A percentile compares a stretch with the other conserved stretches of the same genome.
phyloP scores from a whole-genome alignment of 345 rosid genomes.

The Kernera saxatilis region DNA sequence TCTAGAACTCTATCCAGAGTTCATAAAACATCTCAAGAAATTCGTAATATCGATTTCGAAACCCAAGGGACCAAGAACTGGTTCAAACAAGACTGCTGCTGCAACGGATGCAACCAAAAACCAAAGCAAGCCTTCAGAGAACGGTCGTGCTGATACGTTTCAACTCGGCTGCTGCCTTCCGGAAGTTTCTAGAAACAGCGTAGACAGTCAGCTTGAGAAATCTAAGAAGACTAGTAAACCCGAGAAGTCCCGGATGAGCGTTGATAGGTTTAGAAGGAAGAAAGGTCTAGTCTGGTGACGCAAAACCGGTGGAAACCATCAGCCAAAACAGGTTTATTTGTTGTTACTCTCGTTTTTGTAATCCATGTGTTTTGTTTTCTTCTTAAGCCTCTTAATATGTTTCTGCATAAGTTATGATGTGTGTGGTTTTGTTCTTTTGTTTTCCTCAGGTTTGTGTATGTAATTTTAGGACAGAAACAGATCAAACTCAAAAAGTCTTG shows the following conservation, averaged over 20 bases:
- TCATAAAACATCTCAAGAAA: slow-evolving; percentile 82
- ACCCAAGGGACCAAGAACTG: slow-evolving; percentile 42
- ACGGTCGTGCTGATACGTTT: slow-evolving; percentile 59
- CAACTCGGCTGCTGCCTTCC: slow-evolving; percentile 61
- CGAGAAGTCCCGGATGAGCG: slow-evolving; percentile 92
- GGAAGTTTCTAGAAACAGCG: slow-evolving; percentile 85
- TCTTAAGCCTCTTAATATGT: not conserved
- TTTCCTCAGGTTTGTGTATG: slow-evolving; percentile 12
- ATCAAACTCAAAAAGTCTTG: slow-evolving; percentile 10
- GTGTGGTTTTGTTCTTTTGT: not conserved
- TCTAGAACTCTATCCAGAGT: slow-evolving; percentile 89
- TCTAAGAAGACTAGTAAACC: slow-evolving; percentile 79
- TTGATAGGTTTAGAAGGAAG: slow-evolving; percentile 81
- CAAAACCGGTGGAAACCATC: not conserved
- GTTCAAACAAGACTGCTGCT: slow-evolving; percentile 35
- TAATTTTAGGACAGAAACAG: slow-evolving; percentile 22
- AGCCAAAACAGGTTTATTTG: slow-evolving; percentile 2
- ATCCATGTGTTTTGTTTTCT: slow-evolving; percentile 5
- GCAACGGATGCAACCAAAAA: slow-evolving; percentile 34
- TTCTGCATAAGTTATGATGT: slow-evolving; percentile 13
- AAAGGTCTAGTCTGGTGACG: slow-evolving; percentile 73
- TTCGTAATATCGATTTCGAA: slow-evolving; percentile 61
- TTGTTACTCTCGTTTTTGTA: slow-evolving; percentile 6
- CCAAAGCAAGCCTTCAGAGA: slow-evolving; percentile 47
- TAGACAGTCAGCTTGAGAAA: slow-evolving; percentile 92